Conservation (phyloP, 1,139 yeast species). For the Lodderomyces metapsilosis region DNA sequence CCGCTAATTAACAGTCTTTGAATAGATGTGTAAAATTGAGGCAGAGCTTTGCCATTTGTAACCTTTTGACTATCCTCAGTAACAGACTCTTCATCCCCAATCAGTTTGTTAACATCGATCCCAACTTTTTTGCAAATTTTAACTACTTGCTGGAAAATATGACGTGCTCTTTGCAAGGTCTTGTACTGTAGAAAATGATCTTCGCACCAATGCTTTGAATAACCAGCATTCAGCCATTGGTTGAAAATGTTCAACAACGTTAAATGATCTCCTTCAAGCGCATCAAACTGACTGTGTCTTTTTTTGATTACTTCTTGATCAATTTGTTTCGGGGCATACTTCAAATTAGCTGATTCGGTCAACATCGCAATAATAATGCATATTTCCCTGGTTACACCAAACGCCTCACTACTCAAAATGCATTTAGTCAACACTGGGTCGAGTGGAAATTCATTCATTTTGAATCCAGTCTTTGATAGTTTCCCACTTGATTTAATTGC, state of each 20-base stretch:
- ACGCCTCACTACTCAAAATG: slow-evolving; percentile 59
- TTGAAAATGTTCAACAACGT: slow-evolving; percentile 72
- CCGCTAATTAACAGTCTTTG: slow-evolving; percentile 75
- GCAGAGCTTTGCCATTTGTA: background rate
- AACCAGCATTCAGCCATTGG: slow-evolving; percentile 65
- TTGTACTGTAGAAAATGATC: slow-evolving; percentile 80
- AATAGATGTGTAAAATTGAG: slow-evolving; percentile 30
- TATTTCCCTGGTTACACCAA: slow-evolving; percentile 62
- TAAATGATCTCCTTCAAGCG: slow-evolving; percentile 64
- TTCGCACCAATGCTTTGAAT: slow-evolving; percentile 79
- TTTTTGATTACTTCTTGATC: slow-evolving; percentile 64
- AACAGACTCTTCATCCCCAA: slow-evolving; percentile 5
- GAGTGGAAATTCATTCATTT: slow-evolving; percentile 90
- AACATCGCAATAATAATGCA: slow-evolving; percentile 76
- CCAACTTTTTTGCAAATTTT: slow-evolving; percentile 64
- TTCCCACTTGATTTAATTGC: slow-evolving; percentile 81
- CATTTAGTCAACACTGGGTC: slow-evolving; percentile 88
- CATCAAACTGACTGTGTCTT: slow-evolving; percentile 50
- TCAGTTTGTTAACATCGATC: slow-evolving; percentile 20
- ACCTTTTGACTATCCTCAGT: background rate
- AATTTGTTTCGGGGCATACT: slow-evolving; percentile 66
- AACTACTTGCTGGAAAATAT: slow-evolving; percentile 69
- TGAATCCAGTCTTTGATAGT: slow-evolving; percentile 74
- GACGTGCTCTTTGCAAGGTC: slow-evolving; percentile 66
- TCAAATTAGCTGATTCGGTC: slow-evolving; percentile 74